Base-by-base conservation (phyloP, 192 early-diverging fungal species). In the Coemansia sp. region DNA sequence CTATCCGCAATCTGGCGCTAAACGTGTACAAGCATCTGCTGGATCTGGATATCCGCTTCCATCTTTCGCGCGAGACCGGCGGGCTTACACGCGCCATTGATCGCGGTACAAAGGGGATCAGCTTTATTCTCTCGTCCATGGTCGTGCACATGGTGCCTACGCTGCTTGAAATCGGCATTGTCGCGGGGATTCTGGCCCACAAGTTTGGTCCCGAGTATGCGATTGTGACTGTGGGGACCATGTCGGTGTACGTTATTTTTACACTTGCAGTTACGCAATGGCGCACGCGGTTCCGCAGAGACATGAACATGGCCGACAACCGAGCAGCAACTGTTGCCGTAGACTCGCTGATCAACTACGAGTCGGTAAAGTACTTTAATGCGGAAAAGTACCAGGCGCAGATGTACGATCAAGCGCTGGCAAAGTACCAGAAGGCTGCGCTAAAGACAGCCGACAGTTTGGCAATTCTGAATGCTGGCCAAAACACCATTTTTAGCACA, bases 61-160 rank as follows among this genome's bases (percentile, higher is more conserved):
- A 99, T 75, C 74, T 98, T 15, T 85, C 87, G 17, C 85, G 96
- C 37, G 94, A 99, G 78, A 99, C 97, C 3, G 97, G 97, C 64
- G 97, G 94, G 3, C 82, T 99, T 40, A 94, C 92, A 38, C 86
- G 97, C 6, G 95, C 97, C 22, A 95, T 99, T 62, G 97, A 99
- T 78, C 85, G 97, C 20, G 93, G 93, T 61, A 94, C 87, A 57
- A 90, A 89, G 86, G 91, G 96, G n/a, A 98, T 99, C 68, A 95
- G 93, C 65, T 95, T 96, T 74, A 85, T 99, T 40, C 87, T 99
- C 21, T 90, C 90, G 19, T 93, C 94, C 19, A 85, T 98, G 76
- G 93, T 99, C 8, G 94, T 99, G 73, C 94, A 99, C 71, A 82
- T 99, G 15, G 82, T 94, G 28, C 97, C 97, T 2, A 99, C 97